Evolutionary conservation across 2,329 filamentous ascomycete genomes (phyloP).

Genomic region (Fulvia fulva): DNA sequence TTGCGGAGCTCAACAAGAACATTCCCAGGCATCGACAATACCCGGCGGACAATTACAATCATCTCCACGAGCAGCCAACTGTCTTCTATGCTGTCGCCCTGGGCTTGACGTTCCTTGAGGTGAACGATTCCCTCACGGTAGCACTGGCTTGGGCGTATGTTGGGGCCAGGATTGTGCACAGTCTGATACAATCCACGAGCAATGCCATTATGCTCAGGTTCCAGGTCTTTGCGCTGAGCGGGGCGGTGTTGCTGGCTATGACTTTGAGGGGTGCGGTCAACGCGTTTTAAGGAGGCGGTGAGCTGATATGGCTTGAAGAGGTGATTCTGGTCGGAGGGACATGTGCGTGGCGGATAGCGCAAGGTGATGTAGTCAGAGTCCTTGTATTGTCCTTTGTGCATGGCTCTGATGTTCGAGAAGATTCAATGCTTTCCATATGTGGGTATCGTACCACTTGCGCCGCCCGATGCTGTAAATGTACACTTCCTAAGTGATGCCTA

Average conservation of each 20-base stretch:
- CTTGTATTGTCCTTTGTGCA: not conserved
- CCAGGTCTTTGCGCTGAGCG: conserved; percentile 3
- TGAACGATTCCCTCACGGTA: conserved; percentile 28
- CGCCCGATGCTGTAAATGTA: conserved; percentile 9
- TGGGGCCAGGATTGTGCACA: conserved; percentile 39
- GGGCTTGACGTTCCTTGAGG: conserved; percentile 34
- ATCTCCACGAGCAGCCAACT: conserved; percentile 23
- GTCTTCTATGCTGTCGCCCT: conserved; percentile 42
- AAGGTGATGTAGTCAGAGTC: not conserved
- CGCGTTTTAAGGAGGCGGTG: not conserved
- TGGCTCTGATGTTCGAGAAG: not conserved
- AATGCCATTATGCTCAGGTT: conserved; percentile 35
- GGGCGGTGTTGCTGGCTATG: conserved; percentile 6
- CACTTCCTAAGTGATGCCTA: conserved; percentile 29
- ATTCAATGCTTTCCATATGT: not conserved
- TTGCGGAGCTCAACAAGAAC: conserved; percentile 3
- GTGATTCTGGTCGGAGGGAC: not conserved
- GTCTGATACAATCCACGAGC: conserved; percentile 36
- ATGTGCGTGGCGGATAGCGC: not conserved
- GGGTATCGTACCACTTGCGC: conserved; percentile 6
- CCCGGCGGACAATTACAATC: conserved; percentile 21
- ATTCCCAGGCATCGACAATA: conserved; percentile 14
- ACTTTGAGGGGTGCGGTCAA: conserved; percentile 1
- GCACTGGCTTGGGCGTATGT: conserved; percentile 43
- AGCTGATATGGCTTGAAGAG: not conserved